Evolutionary conservation across 257 asterid genomes (phyloP).

Genomic region (Solanum sparsipilum): DNA sequence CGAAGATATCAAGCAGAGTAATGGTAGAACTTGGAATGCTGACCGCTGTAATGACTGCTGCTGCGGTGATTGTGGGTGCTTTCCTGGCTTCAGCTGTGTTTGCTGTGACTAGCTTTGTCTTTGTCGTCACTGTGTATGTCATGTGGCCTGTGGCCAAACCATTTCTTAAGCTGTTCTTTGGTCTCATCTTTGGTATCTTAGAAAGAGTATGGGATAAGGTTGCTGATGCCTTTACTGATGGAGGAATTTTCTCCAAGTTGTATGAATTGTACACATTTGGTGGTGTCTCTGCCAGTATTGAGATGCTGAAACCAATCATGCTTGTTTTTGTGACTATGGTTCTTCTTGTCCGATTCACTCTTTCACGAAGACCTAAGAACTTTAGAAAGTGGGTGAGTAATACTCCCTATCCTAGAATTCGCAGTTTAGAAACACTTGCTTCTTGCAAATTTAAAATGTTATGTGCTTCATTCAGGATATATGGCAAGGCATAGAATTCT

Average conservation of each 20-base stretch:
- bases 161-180: slow-evolving; percentile 52
- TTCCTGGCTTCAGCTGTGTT: slow-evolving; percentile 87
- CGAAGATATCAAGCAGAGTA: slow-evolving; percentile 85
- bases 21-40: slow-evolving; percentile 81
- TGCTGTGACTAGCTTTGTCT: slow-evolving; percentile 67
- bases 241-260: slow-evolving; percentile 55
- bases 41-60: slow-evolving; percentile 73
- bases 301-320: slow-evolving; percentile 65
- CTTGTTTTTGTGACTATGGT: slow-evolving; percentile 73
- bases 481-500: slow-evolving; percentile 99
- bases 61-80: slow-evolving; percentile 72
- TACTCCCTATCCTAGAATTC: slow-evolving; percentile 1
- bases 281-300: slow-evolving; percentile 70
- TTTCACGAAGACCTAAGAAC: slow-evolving; percentile 91
- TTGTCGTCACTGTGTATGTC: slow-evolving; percentile 44
- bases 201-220: slow-evolving; percentile 65
- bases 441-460: not conserved
- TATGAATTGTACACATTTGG: slow-evolving; percentile 61
- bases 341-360: slow-evolving; percentile 84
- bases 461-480: slow-evolving; percentile 63
- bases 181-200: slow-evolving; percentile 44
- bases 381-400: slow-evolving; percentile 83
- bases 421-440: not conserved
- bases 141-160: slow-evolving; percentile 85
- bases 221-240: slow-evolving; percentile 53